Percentiles rank a stretch among this genome's conserved stretches.
Conservation (phyloP, 768 basidiomycete species). For the Mrakia hoshinonis region DNA sequence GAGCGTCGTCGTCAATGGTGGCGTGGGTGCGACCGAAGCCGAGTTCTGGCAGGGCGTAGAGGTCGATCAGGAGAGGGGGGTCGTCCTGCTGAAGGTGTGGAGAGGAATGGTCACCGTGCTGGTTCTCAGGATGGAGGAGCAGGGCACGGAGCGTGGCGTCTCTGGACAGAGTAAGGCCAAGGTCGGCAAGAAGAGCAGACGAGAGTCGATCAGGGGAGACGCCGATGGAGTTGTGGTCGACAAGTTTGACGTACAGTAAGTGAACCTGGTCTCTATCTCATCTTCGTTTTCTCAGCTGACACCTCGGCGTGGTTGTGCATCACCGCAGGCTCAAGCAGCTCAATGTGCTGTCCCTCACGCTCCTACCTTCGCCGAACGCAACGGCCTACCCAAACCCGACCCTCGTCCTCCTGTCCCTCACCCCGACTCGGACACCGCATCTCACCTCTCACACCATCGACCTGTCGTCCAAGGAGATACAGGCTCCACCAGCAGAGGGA, state of each 20-base stretch:
- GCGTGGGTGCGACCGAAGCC: slow-evolving; percentile 17
- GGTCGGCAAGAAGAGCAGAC: not conserved
- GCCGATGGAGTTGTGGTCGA: not conserved
- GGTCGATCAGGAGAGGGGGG: slow-evolving; percentile 9
- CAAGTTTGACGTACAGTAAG: slow-evolving; percentile 26
- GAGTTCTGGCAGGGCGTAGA: slow-evolving; percentile 27
- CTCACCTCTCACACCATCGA: slow-evolving; percentile 11
- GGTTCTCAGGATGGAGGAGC: not conserved
- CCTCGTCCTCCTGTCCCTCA: slow-evolving; percentile 26
- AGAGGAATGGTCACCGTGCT: slow-evolving; percentile 22
- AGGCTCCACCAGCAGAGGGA: not conserved
- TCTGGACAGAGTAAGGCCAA: not conserved
- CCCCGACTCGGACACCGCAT: slow-evolving; percentile 1
- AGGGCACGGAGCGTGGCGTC: not conserved
- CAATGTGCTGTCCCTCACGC: slow-evolving; percentile 25
- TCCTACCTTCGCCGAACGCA: slow-evolving; percentile 12
- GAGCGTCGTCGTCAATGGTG: slow-evolving; percentile 1
- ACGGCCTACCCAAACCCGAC: slow-evolving; percentile 7
- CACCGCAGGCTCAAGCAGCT: slow-evolving; percentile 20
- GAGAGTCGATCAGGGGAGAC: not conserved
- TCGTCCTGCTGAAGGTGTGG: slow-evolving; percentile 11
- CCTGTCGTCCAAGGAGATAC: slow-evolving; percentile 15
- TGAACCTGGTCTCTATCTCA: not conserved
- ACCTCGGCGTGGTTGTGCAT: not conserved
- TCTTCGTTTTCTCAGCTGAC: not conserved